Evolutionary conservation across 208 protist species (phyloP).

Genomic region (Leishmania arabica): DNA sequence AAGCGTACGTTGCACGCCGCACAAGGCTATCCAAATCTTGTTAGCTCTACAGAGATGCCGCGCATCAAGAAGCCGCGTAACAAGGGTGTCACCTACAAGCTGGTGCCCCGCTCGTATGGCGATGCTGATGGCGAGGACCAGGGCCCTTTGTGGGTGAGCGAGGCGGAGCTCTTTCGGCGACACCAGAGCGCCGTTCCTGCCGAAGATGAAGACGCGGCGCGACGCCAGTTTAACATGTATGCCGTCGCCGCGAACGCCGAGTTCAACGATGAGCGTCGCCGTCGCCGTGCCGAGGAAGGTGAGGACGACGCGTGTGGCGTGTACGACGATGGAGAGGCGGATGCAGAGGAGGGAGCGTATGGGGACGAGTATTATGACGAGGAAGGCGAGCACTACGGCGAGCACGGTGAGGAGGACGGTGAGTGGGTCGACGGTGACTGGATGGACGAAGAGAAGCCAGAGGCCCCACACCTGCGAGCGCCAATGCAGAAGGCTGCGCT

Average conservation of each 20-base stretch:
- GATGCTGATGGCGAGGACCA: constrained; percentile 43
- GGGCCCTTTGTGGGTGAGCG: constrained; percentile 53
- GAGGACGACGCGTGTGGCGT: constrained; percentile 16
- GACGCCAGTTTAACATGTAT: constrained; percentile 30
- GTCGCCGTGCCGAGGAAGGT: constrained; percentile 13
- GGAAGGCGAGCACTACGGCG: constrained; percentile 21
- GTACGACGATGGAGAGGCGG: constrained; percentile 20
- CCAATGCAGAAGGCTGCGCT: neutral
- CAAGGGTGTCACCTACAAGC: constrained; percentile 65
- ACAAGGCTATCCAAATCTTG: neutral
- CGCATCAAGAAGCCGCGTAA: constrained; percentile 39
- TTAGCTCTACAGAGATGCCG: constrained; percentile 21
- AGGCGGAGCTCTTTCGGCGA: constrained; percentile 59
- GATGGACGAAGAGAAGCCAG: constrained; percentile 10
- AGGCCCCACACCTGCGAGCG: neutral
- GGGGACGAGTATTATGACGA: constrained; percentile 10
- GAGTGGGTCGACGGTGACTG: constrained; percentile 22
- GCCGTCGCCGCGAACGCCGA: constrained; percentile 26
- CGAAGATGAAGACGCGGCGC: constrained; percentile 20
- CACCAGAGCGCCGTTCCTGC: constrained; percentile 22
- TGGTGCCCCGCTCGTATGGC: constrained; percentile 70
- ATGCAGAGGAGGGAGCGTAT: constrained; percentile 16
- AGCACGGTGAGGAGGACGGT: constrained; percentile 24
- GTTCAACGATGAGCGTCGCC: constrained; percentile 19
- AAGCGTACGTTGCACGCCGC: neutral